These are phyloP conservation scores for Primulina huaijiensis DNA, from an alignment of 257 asterid genomes.

Conservation along the genomic window DNA sequence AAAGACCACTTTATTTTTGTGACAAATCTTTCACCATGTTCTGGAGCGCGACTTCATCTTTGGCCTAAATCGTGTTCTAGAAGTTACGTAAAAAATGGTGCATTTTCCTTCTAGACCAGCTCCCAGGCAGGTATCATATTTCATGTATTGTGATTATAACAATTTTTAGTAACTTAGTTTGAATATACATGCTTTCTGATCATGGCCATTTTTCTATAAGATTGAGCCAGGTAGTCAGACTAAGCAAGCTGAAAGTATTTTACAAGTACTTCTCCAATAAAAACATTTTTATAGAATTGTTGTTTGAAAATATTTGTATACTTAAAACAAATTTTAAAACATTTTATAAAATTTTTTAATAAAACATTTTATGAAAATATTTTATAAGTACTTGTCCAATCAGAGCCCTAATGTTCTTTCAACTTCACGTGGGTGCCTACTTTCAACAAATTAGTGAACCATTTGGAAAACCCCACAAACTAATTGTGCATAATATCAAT, in stretches of 20 bases:
- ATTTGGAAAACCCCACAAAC: no score
- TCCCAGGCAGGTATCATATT: constrained; percentile 84
- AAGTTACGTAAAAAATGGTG: constrained; percentile 86
- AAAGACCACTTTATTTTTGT: constrained; percentile 78
- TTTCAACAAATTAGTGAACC: no score
- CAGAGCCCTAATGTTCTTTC: no score
- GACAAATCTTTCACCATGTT: constrained; percentile 94
- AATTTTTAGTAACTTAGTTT: constrained; percentile 6
- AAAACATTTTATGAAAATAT: no score
- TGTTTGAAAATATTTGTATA: no score
- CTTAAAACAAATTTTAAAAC: no score
- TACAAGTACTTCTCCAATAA: no score
- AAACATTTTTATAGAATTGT: no score
- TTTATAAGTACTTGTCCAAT: no score
- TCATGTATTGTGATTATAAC: constrained; percentile 23
- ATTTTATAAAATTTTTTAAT: no score
- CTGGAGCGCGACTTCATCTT: constrained; percentile 89
- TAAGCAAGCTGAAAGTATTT: constrained; percentile 96
- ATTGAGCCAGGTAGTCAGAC: constrained; percentile 98
- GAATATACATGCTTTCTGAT: constrained; percentile 20
- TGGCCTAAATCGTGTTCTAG: constrained; percentile 71
- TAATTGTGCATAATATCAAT: no score
- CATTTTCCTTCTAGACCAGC: constrained; percentile 97
- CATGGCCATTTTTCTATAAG: constrained; percentile 44
- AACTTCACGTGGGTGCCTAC: no score